Base-by-base conservation (phyloP, 441 rosid genomes). In the Brassica hybrid region DNA sequence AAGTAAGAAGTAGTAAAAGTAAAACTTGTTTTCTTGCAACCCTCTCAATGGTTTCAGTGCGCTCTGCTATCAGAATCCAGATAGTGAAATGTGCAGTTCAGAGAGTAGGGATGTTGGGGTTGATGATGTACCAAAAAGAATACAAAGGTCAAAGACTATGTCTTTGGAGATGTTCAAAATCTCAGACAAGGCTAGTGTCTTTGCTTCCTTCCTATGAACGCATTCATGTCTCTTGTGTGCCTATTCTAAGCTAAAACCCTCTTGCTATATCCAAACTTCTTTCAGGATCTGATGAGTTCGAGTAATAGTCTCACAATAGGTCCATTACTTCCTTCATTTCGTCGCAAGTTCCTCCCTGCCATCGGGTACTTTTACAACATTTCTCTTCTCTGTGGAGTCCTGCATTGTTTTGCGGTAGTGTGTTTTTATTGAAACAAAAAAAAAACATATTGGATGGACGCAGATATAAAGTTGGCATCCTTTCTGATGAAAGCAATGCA, bases 1-100 rank as follows among this genome's bases (percentile, higher is more conserved):
- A 82, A 84, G 94, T 86, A 74, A 73, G 56, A 48, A 66, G 32
- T 2, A 68, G 66, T 41, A 61, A 12, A 54, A 13, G 1, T 59
- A 12, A 52, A 27, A 25, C 61, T 62, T 38, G 12, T 67, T 12
- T 1, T 64, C 8, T 23, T 0, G 6, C 61, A 56, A 4, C 71
- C 0, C 4, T 57, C 82, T 62, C 57, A 79, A 32, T 16, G 63
- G 7, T 69, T 13, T 27, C 6, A 69, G 5, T 69, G 38, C 30
- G 69, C 6, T 81, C 13, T 71, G 65, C 17, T 54, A 84, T 81
- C 85, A 93, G 98, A 86, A 87, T 80, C 86, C 81, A 69, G 92
- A 85, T 58, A 66, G 77, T 79, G 92, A 88, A 85, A 67, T 70
- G 17, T 54, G 83, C 71, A 84, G 72, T 73, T 66, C 79, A 72